Evolutionary conservation across 2,329 filamentous ascomycete genomes (phyloP).

Genomic region (Microdochium nivale): DNA sequence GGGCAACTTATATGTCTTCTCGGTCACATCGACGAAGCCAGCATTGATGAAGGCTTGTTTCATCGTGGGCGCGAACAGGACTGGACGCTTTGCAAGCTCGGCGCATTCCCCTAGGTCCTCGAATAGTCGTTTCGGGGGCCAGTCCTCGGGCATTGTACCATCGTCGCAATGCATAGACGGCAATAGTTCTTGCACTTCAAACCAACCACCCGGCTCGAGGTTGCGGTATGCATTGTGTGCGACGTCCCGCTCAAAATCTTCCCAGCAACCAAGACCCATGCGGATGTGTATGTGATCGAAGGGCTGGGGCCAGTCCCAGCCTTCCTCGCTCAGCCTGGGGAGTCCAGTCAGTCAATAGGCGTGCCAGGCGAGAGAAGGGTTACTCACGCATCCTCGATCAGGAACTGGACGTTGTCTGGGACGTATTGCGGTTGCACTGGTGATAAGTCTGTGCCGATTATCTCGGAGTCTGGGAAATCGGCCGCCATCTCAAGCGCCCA

Average conservation of each 20-base stretch:
- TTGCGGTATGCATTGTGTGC: slow-evolving; percentile 42
- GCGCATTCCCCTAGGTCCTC: slow-evolving; percentile 30
- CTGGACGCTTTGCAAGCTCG: slow-evolving; percentile 25
- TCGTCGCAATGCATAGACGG: slow-evolving; percentile 33
- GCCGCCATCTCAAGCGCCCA: slow-evolving; percentile 64
- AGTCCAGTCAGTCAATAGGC: not conserved
- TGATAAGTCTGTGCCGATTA: slow-evolving; percentile 59
- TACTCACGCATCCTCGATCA: slow-evolving; percentile 54
- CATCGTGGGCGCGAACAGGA: slow-evolving; percentile 23
- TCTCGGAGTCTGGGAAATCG: slow-evolving; percentile 45
- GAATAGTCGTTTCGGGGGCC: slow-evolving; percentile 29
- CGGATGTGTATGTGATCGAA: slow-evolving; percentile 49
- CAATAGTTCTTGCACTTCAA: slow-evolving; percentile 43
- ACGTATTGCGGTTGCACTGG: slow-evolving; percentile 59
- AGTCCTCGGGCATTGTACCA: slow-evolving; percentile 27
- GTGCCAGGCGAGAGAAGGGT: slow-evolving; percentile 19
- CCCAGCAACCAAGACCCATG: slow-evolving; percentile 39
- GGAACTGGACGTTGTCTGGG: slow-evolving; percentile 66
- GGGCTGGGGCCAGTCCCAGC: slow-evolving; percentile 43
- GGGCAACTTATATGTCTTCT: slow-evolving; percentile 44
- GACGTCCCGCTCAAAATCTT: slow-evolving; percentile 36
- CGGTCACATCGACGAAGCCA: slow-evolving; percentile 46
- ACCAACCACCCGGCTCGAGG: slow-evolving; percentile 42
- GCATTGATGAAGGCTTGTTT: slow-evolving; percentile 32
- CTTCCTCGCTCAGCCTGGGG: slow-evolving; percentile 27